These are phyloP conservation scores for Bertia moriformis DNA, from an alignment of 2,329 filamentous ascomycete species.

Conservation along the genomic window DNA sequence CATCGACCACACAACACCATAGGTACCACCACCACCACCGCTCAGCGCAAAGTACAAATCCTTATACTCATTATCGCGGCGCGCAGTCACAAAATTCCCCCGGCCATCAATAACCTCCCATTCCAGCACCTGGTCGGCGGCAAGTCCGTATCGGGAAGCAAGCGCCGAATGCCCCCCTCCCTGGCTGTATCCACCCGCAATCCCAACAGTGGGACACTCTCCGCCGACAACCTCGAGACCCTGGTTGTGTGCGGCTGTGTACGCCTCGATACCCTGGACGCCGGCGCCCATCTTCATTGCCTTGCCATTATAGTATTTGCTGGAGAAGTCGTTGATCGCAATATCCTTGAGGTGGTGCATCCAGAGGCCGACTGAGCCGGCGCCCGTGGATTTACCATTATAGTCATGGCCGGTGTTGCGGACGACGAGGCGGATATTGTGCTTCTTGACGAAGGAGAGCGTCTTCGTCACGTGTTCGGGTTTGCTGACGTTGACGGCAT, in stretches of 20 bases:
- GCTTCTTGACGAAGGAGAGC: conserved; percentile 8
- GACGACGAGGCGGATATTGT: conserved; percentile 18
- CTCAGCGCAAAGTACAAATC: conserved; percentile 35
- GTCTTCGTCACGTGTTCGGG: conserved; percentile 12
- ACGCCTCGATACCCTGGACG: conserved; percentile 22
- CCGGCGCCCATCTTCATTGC: conserved; percentile 28
- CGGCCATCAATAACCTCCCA: conserved; percentile 24
- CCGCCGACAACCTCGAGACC: conserved; percentile 25
- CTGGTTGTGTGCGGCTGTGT: conserved; percentile 15
- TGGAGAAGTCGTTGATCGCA: conserved; percentile 15
- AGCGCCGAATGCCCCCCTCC: conserved; percentile 32
- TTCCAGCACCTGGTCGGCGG: conserved; percentile 28
- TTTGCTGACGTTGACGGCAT: conserved; percentile 18
- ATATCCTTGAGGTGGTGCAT: conserved; percentile 23
- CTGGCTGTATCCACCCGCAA: conserved; percentile 32
- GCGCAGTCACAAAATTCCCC: conserved; percentile 23
- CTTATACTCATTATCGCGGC: conserved; percentile 16
- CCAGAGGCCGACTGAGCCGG: conserved; percentile 25
- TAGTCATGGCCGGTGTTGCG: conserved; percentile 22
- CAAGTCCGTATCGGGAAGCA: conserved; percentile 26
- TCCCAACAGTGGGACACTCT: conserved; percentile 28
- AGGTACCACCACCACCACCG: conserved; percentile 30
- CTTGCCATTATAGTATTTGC: conserved; percentile 20
- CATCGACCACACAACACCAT: conserved; percentile 29
- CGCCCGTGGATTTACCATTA: conserved; percentile 28